Conservation (phyloP, 331 rosid species). For the Pyracantha coccinea region DNA sequence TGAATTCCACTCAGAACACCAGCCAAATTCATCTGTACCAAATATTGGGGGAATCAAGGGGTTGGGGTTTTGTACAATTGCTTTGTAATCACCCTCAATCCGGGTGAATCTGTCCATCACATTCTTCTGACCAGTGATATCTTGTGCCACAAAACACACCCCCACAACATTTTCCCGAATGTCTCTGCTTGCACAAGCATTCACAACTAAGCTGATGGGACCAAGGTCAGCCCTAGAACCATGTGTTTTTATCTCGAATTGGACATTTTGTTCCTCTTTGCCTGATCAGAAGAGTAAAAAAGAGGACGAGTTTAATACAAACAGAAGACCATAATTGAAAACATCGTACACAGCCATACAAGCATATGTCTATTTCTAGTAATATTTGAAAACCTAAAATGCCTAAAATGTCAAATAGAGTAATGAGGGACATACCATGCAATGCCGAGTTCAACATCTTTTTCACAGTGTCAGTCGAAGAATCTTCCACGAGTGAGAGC, state of each 20-base stretch:
- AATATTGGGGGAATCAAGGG: constrained; percentile 92
- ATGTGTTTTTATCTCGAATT: constrained; percentile 81
- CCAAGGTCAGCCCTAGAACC: constrained; percentile 54
- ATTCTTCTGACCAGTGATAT: constrained; percentile 85
- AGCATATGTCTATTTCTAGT: not conserved
- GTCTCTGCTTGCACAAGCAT: constrained; percentile 91
- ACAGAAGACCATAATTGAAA: not conserved
- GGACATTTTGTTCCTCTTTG: constrained; percentile 77
- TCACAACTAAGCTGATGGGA: constrained; percentile 78
- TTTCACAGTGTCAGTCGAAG: constrained; percentile 53
- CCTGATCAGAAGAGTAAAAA: constrained; percentile 38
- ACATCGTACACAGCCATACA: not conserved
- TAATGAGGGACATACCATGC: constrained; percentile 39
- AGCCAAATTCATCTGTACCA: constrained; percentile 88
- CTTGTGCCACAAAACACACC: constrained; percentile 96
- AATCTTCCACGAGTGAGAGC: constrained; percentile 78
- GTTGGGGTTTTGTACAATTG: constrained; percentile 83
- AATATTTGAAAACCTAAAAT: not conserved
- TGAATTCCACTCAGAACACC: constrained; percentile 96
- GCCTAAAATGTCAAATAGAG: not conserved
- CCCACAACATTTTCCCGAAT: constrained; percentile 80
- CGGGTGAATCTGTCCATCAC: constrained; percentile 98
- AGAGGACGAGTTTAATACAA: constrained; percentile 6
- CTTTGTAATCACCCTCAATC: constrained; percentile 94
- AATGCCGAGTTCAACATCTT: constrained; percentile 71